These are phyloP conservation scores for Penstemon davidsonii DNA, from an alignment of 257 asterid genomes.

Conservation along the genomic window DNA sequence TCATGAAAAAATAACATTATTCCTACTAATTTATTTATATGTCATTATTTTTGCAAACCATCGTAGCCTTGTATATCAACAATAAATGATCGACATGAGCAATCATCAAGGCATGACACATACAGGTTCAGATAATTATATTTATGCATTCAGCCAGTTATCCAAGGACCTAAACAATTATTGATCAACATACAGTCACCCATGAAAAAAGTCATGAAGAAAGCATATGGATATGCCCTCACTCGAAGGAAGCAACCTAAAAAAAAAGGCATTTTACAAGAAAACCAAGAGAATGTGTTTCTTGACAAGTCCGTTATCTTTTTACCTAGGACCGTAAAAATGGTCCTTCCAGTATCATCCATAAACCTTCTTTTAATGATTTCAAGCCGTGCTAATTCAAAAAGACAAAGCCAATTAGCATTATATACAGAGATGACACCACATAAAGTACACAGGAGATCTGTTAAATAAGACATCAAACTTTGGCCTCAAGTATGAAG, in stretches of 20 bases:
- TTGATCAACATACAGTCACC: neutral
- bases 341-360: constrained; percentile 8
- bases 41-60: constrained; percentile 22
- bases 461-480: constrained; percentile 5
- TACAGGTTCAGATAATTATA: too few species aligned
- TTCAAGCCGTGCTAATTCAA: constrained; percentile 7
- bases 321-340: constrained; percentile 17
- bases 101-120: neutral
- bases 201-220: too few species aligned
- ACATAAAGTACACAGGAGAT: neutral
- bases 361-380: neutral
- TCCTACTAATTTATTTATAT: constrained; percentile 3
- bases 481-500: neutral
- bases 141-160: neutral
- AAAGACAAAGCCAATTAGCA: constrained; percentile 9
- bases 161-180: neutral
- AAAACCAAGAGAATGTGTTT: neutral
- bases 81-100: constrained; percentile 23
- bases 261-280: neutral
- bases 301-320: neutral
- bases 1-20: constrained; percentile 23
- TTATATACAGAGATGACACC: constrained; percentile 1
- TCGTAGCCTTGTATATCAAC: constrained; percentile 13
- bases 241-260: neutral
- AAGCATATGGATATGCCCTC: too few species aligned